Evolutionary conservation across 2,329 filamentous ascomycete genomes (phyloP), one percentile per base, ranked within the genome.

Genomic region (Dactylonectria macrodidyma): DNA sequence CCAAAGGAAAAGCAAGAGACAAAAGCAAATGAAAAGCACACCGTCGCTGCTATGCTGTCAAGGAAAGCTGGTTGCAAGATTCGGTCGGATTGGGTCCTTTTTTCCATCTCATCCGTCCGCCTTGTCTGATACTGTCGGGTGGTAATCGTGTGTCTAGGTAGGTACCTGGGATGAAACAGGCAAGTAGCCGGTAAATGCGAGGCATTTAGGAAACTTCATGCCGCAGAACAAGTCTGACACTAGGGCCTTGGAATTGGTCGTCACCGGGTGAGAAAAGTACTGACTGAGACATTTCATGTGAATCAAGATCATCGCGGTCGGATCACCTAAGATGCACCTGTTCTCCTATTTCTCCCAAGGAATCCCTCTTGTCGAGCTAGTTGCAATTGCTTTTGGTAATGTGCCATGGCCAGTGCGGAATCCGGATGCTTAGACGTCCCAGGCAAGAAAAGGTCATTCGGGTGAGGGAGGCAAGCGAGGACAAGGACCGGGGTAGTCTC

Each of bases 381-480:
- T 14, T 30, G n/a, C n/a, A 24, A 16, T 56, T 56, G 54, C 52
- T 63, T 58, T 58, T 63, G 22, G 30, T 12, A 54, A 60, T 22
- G 11, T 44, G 55, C 36, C 56, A 48, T 51, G 30, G 12, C 44
- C n/a, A 57, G 48, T 41, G 41, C 41, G 19, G 55, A 22, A 47
- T 38, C 48, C 55, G 54, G 55, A 47, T 46, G 36, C 62, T 47
- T 38, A 55, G 62, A 55, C 55, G 47, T 52, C 16, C 30, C 33
- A 22, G n/a, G 36, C 59, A 36, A 33, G 62, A 44, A 41, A 50
- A 63, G 52, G 59, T 46, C 41, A 11, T 9, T 57, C 44, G 26
- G 57, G 58, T 26, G 51, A 44, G 44, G 44, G 51, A 56, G 44
- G 41, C 50, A 60, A 65, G 57, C 52, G 51, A 61, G 26, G 51